These are phyloP conservation scores for Hymenoscyphus fraxineus DNA, from an alignment of 2,329 filamentous ascomycete species.

Conservation along the genomic window DNA sequence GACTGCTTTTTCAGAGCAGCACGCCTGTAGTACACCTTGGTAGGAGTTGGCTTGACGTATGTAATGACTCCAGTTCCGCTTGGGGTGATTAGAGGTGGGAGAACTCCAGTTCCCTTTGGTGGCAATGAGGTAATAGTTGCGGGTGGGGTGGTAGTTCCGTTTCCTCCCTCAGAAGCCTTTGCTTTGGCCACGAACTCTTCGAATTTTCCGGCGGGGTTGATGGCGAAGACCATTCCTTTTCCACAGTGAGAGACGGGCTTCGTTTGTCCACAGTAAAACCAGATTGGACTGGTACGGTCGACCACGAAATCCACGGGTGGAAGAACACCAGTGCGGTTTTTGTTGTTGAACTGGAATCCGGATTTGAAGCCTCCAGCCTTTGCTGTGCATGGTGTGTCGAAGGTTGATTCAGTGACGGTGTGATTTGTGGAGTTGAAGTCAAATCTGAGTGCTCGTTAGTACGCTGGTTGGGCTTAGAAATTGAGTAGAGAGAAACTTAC, in stretches of 20 bases:
- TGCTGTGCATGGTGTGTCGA: constrained; percentile 57
- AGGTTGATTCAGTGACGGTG: constrained; percentile 67
- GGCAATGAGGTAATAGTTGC: background rate
- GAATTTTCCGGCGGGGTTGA: constrained; percentile 29
- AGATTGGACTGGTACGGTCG: constrained; percentile 24
- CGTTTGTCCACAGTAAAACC: constrained; percentile 35
- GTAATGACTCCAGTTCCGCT: background rate
- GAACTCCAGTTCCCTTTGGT: background rate
- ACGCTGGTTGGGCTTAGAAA: background rate
- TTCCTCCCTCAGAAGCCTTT: constrained; percentile 2
- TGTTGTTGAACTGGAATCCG: constrained; percentile 59
- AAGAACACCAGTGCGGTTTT: constrained; percentile 43
- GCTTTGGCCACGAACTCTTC: constrained; percentile 15
- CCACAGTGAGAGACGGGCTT: constrained; percentile 24
- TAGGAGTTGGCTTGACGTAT: background rate
- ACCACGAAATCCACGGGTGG: constrained; percentile 18
- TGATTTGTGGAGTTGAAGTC: constrained; percentile 69
- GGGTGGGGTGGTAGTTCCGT: background rate
- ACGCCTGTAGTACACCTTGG: background rate
- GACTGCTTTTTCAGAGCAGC: background rate
- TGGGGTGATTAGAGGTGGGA: background rate
- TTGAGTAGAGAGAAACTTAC: background rate
- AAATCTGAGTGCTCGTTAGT: constrained; percentile 40
- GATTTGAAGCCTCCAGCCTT: constrained; percentile 63
- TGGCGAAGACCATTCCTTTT: constrained; percentile 31